Evolutionary conservation across 257 asterid species (phyloP).

Genomic region (Lithospermum erythrorhizon): DNA sequence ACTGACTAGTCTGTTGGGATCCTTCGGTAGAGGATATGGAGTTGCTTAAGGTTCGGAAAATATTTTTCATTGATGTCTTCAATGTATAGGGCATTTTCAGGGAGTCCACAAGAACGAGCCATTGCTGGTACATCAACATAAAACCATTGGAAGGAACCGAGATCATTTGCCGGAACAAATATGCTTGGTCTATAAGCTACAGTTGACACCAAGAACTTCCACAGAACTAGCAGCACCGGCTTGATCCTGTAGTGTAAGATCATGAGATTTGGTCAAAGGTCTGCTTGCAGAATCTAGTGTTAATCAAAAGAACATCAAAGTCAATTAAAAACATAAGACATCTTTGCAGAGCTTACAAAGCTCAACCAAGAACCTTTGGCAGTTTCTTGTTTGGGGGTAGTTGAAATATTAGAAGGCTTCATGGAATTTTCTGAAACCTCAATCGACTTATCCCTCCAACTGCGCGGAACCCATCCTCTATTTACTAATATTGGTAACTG

Average conservation of each 20-base stretch:
- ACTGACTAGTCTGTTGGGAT: slow-evolving; percentile 46
- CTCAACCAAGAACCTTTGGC: slow-evolving; percentile 44
- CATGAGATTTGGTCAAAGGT: slow-evolving; percentile 17
- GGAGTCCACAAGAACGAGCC: too few species aligned
- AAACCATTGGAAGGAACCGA: too few species aligned
- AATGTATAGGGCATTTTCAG: too few species aligned
- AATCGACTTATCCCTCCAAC: slow-evolving; percentile 76
- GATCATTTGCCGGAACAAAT: too few species aligned
- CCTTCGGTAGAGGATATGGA: slow-evolving; percentile 78
- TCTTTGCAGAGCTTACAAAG: slow-evolving; percentile 50
- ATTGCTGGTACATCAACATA: too few species aligned
- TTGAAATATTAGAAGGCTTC: slow-evolving; percentile 17
- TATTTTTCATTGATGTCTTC: too few species aligned
- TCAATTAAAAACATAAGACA: slow-evolving; percentile 28
- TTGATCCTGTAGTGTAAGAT: slow-evolving; percentile 45
- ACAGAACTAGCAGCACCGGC: too few species aligned
- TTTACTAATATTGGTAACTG: slow-evolving; percentile 70
- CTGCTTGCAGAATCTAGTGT: slow-evolving; percentile 8
- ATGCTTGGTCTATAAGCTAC: too few species aligned
- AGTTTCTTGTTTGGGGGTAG: slow-evolving; percentile 33
- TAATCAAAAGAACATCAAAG: slow-evolving; percentile 10
- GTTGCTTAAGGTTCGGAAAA: too few species aligned
- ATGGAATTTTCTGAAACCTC: slow-evolving; percentile 23
- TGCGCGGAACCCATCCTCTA: slow-evolving; percentile 98
- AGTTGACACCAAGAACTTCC: too few species aligned